These are phyloP conservation scores for Botrytis tulipae DNA, from an alignment of 2,329 filamentous ascomycete species.

Conservation along the genomic window DNA sequence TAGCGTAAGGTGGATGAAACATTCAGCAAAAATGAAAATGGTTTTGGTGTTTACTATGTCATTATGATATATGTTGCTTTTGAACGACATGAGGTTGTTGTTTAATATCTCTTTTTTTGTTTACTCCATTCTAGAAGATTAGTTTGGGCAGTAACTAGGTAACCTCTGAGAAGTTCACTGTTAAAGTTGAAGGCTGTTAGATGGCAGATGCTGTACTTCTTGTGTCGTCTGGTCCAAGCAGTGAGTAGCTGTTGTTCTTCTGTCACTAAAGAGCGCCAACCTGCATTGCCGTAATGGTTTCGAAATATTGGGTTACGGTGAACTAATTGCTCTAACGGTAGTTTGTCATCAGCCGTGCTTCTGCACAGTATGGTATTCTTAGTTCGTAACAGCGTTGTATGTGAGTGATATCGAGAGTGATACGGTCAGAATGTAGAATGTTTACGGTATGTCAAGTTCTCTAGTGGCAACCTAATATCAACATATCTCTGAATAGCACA, in stretches of 20 bases:
- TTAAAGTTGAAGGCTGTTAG: background rate
- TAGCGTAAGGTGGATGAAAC: background rate
- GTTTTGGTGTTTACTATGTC: background rate
- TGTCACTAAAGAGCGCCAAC: background rate
- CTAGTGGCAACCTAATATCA: background rate
- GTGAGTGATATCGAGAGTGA: background rate
- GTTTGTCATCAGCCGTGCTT: background rate
- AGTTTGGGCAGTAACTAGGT: background rate
- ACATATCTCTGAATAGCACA: background rate
- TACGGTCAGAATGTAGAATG: background rate
- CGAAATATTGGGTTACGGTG: background rate
- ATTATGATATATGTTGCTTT: background rate
- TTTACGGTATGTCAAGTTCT: background rate
- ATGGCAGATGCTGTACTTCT: background rate
- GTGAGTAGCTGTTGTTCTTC: background rate
- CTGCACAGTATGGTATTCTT: background rate
- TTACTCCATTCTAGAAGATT: background rate
- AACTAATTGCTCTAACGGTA: background rate
- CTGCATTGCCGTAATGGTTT: background rate
- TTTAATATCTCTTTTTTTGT: background rate
- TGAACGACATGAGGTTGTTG: background rate
- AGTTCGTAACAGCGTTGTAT: background rate
- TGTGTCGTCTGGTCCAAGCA: background rate
- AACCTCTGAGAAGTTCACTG: too few species aligned
- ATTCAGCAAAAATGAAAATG: rapidly evolving